A percentile compares a stretch with the other conserved stretches of the same genome.
Conservation (phyloP, 768 basidiomycete genomes). For the Suillus clintonianus region DNA sequence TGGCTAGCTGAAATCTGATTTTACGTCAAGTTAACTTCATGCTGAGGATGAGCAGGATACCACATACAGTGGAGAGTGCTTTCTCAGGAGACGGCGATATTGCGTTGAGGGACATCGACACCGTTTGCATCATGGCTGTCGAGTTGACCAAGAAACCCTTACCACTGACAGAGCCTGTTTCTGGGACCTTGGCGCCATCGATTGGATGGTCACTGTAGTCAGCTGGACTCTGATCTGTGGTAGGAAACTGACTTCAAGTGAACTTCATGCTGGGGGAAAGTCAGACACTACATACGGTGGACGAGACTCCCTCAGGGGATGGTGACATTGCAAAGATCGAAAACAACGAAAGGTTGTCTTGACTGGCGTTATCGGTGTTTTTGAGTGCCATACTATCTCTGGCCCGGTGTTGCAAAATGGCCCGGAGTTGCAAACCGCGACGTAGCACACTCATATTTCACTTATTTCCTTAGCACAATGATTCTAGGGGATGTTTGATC, state of each 20-base stretch:
- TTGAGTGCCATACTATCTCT: no score
- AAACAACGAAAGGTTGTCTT: neutral
- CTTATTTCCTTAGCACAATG: no score
- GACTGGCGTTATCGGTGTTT: neutral
- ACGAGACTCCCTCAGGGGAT: neutral
- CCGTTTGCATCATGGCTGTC: slow-evolving; percentile 21
- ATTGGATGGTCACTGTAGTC: neutral
- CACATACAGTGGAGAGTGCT: neutral
- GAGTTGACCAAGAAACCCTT: slow-evolving; percentile 33
- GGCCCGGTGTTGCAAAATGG: no score
- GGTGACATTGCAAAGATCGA: neutral
- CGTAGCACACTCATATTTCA: no score
- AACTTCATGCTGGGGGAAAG: neutral
- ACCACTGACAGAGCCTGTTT: slow-evolving; percentile 28
- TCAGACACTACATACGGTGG: neutral
- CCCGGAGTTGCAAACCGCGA: no score
- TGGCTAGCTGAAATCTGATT: neutral
- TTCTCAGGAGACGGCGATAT: neutral
- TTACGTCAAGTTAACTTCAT: neutral
- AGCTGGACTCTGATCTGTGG: neutral
- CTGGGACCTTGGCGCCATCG: slow-evolving; percentile 13
- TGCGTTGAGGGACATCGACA: slow-evolving; percentile 21
- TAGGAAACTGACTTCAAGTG: neutral
- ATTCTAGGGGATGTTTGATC: no score
- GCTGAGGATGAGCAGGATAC: neutral